Base-by-base conservation (phyloP, 345 rosid species). In the Laguncularia racemosa region DNA sequence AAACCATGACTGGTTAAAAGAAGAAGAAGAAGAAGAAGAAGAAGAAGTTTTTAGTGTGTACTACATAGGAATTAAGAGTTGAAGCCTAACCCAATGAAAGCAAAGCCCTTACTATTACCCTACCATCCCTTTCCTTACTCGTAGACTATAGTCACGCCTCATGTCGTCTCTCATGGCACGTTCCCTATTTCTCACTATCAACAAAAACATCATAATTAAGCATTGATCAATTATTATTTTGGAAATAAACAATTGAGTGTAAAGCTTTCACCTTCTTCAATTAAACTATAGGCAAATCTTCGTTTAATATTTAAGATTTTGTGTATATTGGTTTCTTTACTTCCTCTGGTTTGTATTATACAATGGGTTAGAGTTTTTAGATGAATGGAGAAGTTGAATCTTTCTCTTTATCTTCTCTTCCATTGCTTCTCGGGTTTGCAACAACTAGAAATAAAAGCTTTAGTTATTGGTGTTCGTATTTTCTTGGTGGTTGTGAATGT, bases 271-370 rank as follows among this genome's bases (percentile, higher is more conserved):
- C 84, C 79, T 45, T 80, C 46, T 55, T 83, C 96, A 0, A 54
- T 44, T 17, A 93, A 82, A 76, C 97, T n/a, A n/a, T n/a, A n/a
- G n/a, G n/a, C 96, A 38, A 71, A 92, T 74, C 75, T 92, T 0
- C 81, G 91, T 43, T 61, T 65, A 46, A 50, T 83, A 57, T 50
- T 89, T 12, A 68, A 60, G 95, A 84, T 33, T 61, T 49, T 16
- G 84, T 92, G 96, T 92, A 73, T 67, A 83, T 92, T 43, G 97
- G 97, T 28, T 92, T 92, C 74, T 83, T 97, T 19, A 61, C 96
- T 57, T 81, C 98, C 0, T 89, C 98, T 12, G 98, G 98, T 16
- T 62, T 80, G 79, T 76, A 89, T 59, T 89, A 86, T 72, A 49
- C 89, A 33, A 65, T 85, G 71, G 97, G 96, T 17, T 93, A 97